Evolutionary conservation across 768 basidiomycete genomes (phyloP), one percentile per base, ranked within the genome.

Genomic region (Plicaturopsis crispa): DNA sequence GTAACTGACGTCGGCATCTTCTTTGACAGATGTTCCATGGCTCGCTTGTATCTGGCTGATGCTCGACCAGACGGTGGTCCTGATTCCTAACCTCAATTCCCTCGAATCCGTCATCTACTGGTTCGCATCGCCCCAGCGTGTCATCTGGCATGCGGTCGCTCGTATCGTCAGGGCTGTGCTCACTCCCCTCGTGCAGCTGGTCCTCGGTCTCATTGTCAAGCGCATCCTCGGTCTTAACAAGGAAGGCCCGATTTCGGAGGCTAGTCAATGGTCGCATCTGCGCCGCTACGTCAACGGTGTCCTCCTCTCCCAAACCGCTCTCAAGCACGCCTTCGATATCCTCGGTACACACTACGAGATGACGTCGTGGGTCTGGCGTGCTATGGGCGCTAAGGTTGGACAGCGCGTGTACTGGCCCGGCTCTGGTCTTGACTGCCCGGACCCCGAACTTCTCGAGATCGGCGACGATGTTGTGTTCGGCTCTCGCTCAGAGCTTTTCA

Each of bases 331-430:
- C 3, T 68, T 69, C 48, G 56, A 60, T 7, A 61, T 72, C n/a
- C 48, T 72, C 11, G 70, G 70, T 1, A 60, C 55, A 1, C 70
- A 72, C 45, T 72, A 69, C 35, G 69, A 70, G 47, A 50, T 55
- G 19, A 66, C 69, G 17, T 72, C 70, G 60, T 49, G 65, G 18
- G 54, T 62, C 1, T 70, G 62, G 42, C 60, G 69, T n/a, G 49
- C 52, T 5, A 70, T 72, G 70, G 70, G 70, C n/a, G 69, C 70
- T 16, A 69, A 67, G 50, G 52, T 72, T n/a, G 70, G 70, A 16
- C 50, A 59, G 42, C 62, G 63, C 6, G 59, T 71, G 8, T 72
- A 70, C 48, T 72, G 70, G 70, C 70, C 70, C 10, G 65, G 64
- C 3, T 65, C 65, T 6, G 66, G 69, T 5, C 54, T 72, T 20